A percentile compares a stretch with the other conserved stretches of the same genome.
Evolutionary conservation across 768 basidiomycete species (phyloP).

Genomic region (Termitomyces sp.): DNA sequence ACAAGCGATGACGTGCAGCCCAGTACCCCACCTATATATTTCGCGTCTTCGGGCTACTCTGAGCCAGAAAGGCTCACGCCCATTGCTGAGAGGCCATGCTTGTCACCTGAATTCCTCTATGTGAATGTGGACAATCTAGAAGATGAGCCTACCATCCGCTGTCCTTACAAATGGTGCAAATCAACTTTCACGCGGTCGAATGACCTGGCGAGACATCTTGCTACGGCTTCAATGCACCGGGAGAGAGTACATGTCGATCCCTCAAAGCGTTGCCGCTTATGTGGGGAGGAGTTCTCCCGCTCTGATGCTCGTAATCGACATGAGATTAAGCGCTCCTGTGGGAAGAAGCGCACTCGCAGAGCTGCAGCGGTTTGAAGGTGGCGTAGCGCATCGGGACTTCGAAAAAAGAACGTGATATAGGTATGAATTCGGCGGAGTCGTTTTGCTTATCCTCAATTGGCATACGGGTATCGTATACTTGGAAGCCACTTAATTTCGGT

Average conservation of each 20-base stretch:
- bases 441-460: constrained; percentile 1
- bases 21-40: neutral
- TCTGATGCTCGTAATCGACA: constrained; percentile 23
- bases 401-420: neutral
- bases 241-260: constrained; percentile 5
- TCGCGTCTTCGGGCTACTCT: neutral
- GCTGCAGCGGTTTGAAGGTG: neutral
- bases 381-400: neutral
- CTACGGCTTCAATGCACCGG: constrained; percentile 18
- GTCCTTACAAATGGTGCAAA: constrained; percentile 18
- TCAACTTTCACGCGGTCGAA: constrained; percentile 19
- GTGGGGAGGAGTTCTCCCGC: constrained; percentile 20
- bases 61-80: neutral
- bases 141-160: constrained; percentile 4
- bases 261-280: constrained; percentile 14
- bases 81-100: neutral
- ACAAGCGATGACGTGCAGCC: neutral
- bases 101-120: neutral
- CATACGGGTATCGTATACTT: neutral
- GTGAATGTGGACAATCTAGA: neutral
- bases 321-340: constrained; percentile 17
- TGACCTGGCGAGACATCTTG: constrained; percentile 18
- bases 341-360: constrained; percentile 16
- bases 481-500: neutral
- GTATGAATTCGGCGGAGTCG: neutral